These are phyloP conservation scores for Ricinus communis DNA, from an alignment of 345 rosid species.

Conservation along the genomic window DNA sequence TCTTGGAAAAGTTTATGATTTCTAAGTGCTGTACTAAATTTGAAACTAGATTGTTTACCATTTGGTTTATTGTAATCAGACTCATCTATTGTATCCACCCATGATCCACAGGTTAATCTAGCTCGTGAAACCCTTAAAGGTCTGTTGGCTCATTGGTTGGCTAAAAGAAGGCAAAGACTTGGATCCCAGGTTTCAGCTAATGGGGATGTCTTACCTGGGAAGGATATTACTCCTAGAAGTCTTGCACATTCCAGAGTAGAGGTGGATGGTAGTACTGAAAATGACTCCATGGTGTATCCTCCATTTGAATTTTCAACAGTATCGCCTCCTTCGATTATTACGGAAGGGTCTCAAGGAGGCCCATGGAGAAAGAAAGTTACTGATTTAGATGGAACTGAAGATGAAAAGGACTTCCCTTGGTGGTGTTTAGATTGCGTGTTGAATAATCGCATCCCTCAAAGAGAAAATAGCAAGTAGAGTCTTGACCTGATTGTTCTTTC, in stretches of 20 bases:
- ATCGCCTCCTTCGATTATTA: slow-evolving; percentile 87
- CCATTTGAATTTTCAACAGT: slow-evolving; percentile 82
- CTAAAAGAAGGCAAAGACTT: slow-evolving; percentile 73
- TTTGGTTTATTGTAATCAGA: too few relatives aligned
- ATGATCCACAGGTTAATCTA: slow-evolving; percentile 71
- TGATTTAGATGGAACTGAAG: slow-evolving; percentile 85
- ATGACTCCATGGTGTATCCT: slow-evolving; percentile 81
- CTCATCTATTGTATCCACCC: slow-evolving; percentile 18
- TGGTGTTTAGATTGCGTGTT: slow-evolving; percentile 94
- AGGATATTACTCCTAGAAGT: slow-evolving; percentile 59
- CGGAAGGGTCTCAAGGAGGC: slow-evolving; percentile 98
- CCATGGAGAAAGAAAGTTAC: slow-evolving; percentile 96
- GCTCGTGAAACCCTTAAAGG: slow-evolving; percentile 99
- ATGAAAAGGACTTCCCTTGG: slow-evolving; percentile 92
- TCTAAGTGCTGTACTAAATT: slow-evolving; percentile 1
- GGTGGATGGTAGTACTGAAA: slow-evolving; percentile 66
- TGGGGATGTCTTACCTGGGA: slow-evolving; percentile 68
- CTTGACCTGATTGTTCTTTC: slow-evolving; percentile 3
- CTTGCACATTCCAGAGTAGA: slow-evolving; percentile 60
- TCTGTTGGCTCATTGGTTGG: slow-evolving; percentile 81
- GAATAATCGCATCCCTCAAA: slow-evolving; percentile 85
- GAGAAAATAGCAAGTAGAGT: slow-evolving; percentile 88
- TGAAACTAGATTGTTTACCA: not conserved
- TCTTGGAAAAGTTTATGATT: not conserved
- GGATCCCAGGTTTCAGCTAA: slow-evolving; percentile 65